Percentiles rank a stretch among this genome's conserved stretches.
phyloP scores from a whole-genome alignment of 768 basidiomycete genomes.

The Roridomyces roridus region DNA sequence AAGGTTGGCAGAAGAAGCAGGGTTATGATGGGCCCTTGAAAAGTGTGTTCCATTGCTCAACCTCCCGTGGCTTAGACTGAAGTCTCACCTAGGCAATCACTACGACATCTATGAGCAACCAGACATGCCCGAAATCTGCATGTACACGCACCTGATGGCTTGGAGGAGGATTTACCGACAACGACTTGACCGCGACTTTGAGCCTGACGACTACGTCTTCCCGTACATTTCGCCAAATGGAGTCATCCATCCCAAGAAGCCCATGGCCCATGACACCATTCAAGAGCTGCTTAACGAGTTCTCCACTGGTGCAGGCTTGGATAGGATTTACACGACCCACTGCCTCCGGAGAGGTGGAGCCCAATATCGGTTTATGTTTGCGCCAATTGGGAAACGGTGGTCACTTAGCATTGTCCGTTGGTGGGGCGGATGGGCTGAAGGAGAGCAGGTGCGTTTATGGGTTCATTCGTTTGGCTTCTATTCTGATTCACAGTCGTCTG shows the following conservation, averaged over 20 bases:
- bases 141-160: conserved; percentile 31
- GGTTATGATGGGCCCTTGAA: conserved; percentile 25
- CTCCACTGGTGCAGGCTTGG: conserved; percentile 27
- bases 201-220: conserved; percentile 40
- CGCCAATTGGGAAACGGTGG: conserved; percentile 42
- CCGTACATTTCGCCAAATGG: conserved; percentile 36
- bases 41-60: conserved; percentile 17
- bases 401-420: conserved; percentile 38
- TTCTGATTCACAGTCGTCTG: background rate
- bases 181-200: conserved; percentile 26
- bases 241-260: conserved; percentile 26
- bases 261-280: conserved; percentile 34
- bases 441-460: conserved; percentile 42
- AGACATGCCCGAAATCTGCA: conserved; percentile 34
- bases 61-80: too few relatives aligned
- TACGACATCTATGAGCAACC: conserved; percentile 41
- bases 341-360: conserved; percentile 42
- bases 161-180: conserved; percentile 31
- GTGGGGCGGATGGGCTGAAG: too few relatives aligned
- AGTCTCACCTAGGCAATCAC: conserved; percentile 26
- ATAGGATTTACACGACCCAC: conserved; percentile 37
- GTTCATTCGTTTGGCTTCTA: conserved; percentile 8
- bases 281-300: conserved; percentile 37
- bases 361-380: conserved; percentile 46
- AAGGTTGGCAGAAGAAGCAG: conserved; percentile 36